These are phyloP conservation scores for Thinopyrum elongatum DNA, from an alignment of 176 grass and related monocot genomes.

Conservation along the genomic window DNA sequence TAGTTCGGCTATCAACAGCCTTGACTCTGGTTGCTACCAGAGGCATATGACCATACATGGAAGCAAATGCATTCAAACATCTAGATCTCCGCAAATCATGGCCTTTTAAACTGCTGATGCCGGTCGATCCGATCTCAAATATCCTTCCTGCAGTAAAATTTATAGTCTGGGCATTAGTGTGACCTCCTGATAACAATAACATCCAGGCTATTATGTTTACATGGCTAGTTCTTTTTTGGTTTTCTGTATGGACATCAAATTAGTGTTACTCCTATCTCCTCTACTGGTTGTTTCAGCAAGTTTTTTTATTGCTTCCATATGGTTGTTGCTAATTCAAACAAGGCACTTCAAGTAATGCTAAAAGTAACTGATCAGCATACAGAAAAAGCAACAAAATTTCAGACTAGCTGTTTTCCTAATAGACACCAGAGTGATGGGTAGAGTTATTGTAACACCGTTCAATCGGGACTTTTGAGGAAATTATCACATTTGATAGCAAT, in stretches of 20 bases:
- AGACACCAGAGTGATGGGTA: background rate
- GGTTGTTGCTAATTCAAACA: background rate
- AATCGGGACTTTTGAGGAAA: background rate
- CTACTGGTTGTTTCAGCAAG: background rate
- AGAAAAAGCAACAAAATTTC: background rate
- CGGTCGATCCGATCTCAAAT: conserved; percentile 80
- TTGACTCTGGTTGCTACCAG: conserved; percentile 72
- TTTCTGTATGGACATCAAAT: background rate
- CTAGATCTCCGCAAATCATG: conserved; percentile 59
- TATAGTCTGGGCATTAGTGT: background rate
- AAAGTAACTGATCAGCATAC: background rate
- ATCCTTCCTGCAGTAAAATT: conserved; percentile 65
- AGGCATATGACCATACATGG: conserved; percentile 78
- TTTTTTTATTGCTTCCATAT: background rate
- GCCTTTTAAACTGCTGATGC: conserved; percentile 83
- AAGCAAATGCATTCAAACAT: conserved; percentile 74
- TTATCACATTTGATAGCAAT: background rate
- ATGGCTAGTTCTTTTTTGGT: background rate
- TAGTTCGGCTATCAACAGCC: conserved; percentile 67
- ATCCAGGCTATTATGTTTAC: background rate
- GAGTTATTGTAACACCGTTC: background rate
- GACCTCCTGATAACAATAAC: background rate
- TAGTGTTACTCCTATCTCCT: background rate
- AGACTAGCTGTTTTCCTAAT: background rate
- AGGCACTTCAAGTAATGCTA: background rate